These are phyloP conservation scores for Hippophae rhamnoides DNA, from an alignment of 306 rosid genomes.

Conservation along the genomic window DNA sequence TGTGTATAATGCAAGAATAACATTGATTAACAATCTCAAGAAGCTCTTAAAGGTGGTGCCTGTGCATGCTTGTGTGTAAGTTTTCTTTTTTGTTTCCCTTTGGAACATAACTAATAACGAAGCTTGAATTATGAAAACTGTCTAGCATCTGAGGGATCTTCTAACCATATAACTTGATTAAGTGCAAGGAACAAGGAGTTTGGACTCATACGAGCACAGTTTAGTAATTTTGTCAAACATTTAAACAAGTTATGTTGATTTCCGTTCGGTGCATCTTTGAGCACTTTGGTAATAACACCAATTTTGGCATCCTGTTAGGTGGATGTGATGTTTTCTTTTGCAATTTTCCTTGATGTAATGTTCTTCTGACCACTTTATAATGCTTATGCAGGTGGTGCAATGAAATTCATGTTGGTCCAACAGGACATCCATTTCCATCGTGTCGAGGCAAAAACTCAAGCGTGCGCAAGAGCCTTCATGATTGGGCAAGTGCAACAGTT, in stretches of 20 bases:
- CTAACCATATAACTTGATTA: no score
- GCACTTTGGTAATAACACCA: background rate
- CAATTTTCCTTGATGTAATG: background rate
- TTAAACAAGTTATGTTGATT: no score
- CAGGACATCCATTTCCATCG: constrained; percentile 91
- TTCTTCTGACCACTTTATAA: background rate
- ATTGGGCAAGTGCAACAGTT: constrained; percentile 56
- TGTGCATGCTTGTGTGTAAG: constrained; percentile 89
- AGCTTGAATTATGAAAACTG: background rate
- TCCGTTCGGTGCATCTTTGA: no score
- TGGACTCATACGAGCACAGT: no score
- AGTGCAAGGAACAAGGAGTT: no score
- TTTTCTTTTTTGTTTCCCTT: constrained; percentile 15
- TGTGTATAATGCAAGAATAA: constrained; percentile 67
- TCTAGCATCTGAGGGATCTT: background rate
- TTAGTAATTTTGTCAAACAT: no score
- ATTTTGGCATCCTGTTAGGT: background rate
- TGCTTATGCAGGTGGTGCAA: constrained; percentile 63
- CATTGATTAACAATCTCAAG: constrained; percentile 81
- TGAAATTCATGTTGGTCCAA: constrained; percentile 87
- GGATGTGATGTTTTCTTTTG: background rate
- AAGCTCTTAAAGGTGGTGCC: constrained; percentile 68
- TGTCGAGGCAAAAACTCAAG: constrained; percentile 58
- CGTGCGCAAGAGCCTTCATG: constrained; percentile 65
- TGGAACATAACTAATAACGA: background rate